phyloP scores from a whole-genome alignment of 2,329 filamentous ascomycete genomes.

The Fusarium veterinarium region DNA sequence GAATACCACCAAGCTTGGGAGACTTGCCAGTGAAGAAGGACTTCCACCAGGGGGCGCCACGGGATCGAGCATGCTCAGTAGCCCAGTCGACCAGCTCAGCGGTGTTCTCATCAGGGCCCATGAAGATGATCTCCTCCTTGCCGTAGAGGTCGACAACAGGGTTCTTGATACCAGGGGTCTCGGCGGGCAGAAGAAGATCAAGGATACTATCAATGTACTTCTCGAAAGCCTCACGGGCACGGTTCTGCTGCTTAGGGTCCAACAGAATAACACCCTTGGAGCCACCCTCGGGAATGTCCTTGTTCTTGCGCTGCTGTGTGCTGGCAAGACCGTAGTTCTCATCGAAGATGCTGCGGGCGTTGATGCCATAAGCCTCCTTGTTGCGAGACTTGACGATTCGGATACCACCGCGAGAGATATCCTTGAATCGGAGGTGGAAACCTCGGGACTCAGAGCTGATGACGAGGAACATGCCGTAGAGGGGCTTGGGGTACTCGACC shows the following conservation, averaged over 20 bases:
- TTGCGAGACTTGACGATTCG: constrained; percentile 98
- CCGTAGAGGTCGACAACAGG: constrained; percentile 95
- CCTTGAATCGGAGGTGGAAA: constrained; percentile 97
- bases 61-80: constrained; percentile 88
- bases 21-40: constrained; percentile 99
- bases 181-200: constrained; percentile 89
- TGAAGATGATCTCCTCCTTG: constrained; percentile 96
- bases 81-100: constrained; percentile 98
- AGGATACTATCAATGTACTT: constrained; percentile 99
- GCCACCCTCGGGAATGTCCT: constrained; percentile 98
- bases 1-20: constrained; percentile 93
- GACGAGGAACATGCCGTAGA: constrained; percentile 99
- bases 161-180: constrained; percentile 97
- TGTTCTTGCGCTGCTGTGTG: constrained; percentile 99
- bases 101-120: constrained; percentile 99
- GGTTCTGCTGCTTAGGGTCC: constrained; percentile 94
- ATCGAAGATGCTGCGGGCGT: constrained; percentile 94
- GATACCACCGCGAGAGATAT: constrained; percentile 96
- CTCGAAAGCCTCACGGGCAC: constrained; percentile 91
- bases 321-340: constrained; percentile 99
- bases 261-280: constrained; percentile 98
- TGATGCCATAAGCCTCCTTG: constrained; percentile 95
- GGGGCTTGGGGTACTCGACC: constrained; percentile 90
- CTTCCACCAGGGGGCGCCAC: constrained; percentile 98
- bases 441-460: constrained; percentile 97